Base-by-base conservation (phyloP, 495 filamentous ascomycete species). In the Neurospora sp. region DNA sequence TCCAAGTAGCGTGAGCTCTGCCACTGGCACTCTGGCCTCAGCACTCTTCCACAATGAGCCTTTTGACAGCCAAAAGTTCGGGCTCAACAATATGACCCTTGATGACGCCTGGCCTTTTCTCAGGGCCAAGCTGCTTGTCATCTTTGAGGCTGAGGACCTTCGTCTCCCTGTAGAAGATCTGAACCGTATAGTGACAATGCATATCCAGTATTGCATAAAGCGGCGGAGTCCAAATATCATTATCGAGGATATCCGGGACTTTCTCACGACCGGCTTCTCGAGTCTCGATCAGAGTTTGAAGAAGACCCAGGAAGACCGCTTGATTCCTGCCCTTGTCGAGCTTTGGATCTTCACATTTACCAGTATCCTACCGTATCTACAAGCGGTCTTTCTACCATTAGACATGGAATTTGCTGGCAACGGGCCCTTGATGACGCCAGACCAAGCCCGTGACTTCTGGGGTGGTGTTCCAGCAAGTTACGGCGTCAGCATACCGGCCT, bases 61-160 rank as follows among this genome's bases (percentile, higher is more conserved):
- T 16, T 76, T 83, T 18, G 87, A 89, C 70, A 78, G 83, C 18
- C 76, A 77, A 38, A 88, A 86, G 72, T 87, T 92, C 75, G 93
- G 93, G 1, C 82, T 97, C 31, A 88, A 92, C 73, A 93, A 93
- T 75, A 91, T 97, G 89, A 89, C 88, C 6, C 85, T 91, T 1
- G 96, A 99, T 75, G 94, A 98, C 79, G 95, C 94, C 8, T 99
- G 96, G 96, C 93, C 94, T 35, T 92, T 93, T 72, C 81, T 99
- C n/a, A 96, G 95, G 75, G 91, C 92, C 0, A 94, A 93, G 73
- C 78, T 98, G n/a, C 85, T 98, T 12, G 89, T 93, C 68, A 90
- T 98, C 16, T 99, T 99, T 77, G 93, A 97, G 75, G 94, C 93
- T 11, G 96, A 98, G 76, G 92, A 97, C 74, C 85, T 97, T 6